Percentiles rank a stretch among this genome's conserved stretches.
Conservation (phyloP, 768 basidiomycete genomes). For the Podaxis sp. region DNA sequence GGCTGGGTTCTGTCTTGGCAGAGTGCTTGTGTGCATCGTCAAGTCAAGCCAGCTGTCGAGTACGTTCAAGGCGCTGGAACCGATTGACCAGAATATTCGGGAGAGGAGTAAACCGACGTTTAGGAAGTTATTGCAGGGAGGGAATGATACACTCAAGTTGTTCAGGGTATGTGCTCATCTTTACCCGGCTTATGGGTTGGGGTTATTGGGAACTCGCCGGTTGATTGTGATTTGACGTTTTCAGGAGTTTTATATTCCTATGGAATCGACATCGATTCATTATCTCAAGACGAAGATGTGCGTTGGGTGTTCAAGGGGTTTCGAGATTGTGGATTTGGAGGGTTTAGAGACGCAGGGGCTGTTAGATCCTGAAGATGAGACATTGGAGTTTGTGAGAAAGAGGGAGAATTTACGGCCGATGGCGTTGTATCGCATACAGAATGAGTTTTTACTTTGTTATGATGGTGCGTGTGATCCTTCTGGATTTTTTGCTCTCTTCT, state of each 20-base stretch:
- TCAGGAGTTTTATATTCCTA: constrained; percentile 98
- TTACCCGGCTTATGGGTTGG: no score
- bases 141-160: constrained; percentile 88
- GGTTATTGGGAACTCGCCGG: background rate
- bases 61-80: constrained; percentile 96
- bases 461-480: constrained; percentile 67
- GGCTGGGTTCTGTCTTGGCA: constrained; percentile 87
- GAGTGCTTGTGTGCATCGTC: constrained; percentile 93
- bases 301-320: constrained; percentile 95
- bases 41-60: constrained; percentile 94
- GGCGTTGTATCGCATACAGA: constrained; percentile 95
- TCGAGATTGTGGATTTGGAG: constrained; percentile 98
- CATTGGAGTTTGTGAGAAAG: constrained; percentile 91
- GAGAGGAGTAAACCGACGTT: constrained; percentile 89
- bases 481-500: background rate
- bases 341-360: constrained; percentile 95
- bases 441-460: constrained; percentile 96
- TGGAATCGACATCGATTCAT: constrained; percentile 94
- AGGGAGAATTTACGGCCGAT: constrained; percentile 88
- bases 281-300: constrained; percentile 97
- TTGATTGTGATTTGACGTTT: constrained; percentile 1
- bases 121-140: constrained; percentile 89
- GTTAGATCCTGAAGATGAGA: constrained; percentile 88
- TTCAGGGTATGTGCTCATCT: constrained; percentile 67
- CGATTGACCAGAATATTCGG: constrained; percentile 85